Conservation (phyloP, 2,329 filamentous ascomycete genomes). For the Diaporthe batatas region DNA sequence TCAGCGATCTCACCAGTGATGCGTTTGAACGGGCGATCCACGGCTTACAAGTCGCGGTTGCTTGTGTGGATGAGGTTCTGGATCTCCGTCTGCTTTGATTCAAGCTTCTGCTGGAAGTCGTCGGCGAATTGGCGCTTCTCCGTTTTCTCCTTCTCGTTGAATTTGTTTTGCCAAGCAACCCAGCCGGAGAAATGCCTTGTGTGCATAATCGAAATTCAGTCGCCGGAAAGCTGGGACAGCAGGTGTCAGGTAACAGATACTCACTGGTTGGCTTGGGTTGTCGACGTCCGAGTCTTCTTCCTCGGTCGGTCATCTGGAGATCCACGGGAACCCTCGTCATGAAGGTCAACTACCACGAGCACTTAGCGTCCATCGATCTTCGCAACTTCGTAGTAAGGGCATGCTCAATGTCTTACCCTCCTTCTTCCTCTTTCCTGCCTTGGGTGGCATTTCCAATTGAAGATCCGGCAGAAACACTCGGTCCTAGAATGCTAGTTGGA, state of each 20-base stretch:
- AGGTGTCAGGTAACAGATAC: neutral
- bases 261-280: constrained; percentile 8
- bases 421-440: constrained; percentile 36
- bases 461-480: too few species aligned
- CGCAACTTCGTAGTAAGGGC: neutral
- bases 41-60: constrained; percentile 49
- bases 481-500: neutral
- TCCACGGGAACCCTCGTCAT: constrained; percentile 28
- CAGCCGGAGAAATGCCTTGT: constrained; percentile 34
- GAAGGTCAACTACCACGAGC: neutral
- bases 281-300: constrained; percentile 24
- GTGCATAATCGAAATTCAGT: neutral
- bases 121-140: constrained; percentile 45
- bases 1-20: neutral
- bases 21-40: neutral
- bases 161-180: constrained; percentile 40
- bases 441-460: constrained; percentile 34
- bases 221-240: too few species aligned
- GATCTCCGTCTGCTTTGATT: constrained; percentile 42
- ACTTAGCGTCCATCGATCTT: neutral
- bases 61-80: constrained; percentile 45
- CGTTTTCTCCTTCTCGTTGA: constrained; percentile 44
- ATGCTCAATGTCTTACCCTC: constrained; percentile 13
- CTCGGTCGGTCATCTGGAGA: constrained; percentile 16
- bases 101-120: constrained; percentile 38